Conservation (phyloP, 176 grass and related monocot species). For the Aegilops bicornis region DNA sequence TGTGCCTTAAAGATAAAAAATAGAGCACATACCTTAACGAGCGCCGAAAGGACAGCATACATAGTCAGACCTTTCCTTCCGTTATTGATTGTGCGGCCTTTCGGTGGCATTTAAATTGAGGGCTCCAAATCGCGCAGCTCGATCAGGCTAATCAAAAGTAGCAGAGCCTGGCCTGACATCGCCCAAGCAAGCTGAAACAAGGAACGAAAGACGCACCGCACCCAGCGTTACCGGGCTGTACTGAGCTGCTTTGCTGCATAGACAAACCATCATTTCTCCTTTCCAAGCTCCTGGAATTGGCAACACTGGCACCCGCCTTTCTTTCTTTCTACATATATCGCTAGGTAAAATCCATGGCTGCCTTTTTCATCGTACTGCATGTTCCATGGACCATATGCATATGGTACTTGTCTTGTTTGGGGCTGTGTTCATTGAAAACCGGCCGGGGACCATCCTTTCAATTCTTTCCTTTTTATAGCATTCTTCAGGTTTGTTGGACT, state of each 20-base stretch:
- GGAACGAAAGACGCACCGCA: neutral
- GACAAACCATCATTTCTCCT: neutral
- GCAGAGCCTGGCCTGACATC: conserved; percentile 13
- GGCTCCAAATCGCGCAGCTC: neutral
- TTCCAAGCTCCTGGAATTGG: neutral
- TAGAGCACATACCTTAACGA: neutral
- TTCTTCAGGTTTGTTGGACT: neutral
- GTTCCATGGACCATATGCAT: neutral
- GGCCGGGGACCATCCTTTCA: neutral
- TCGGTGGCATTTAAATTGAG: neutral
- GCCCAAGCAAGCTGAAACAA: neutral
- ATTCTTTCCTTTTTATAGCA: neutral
- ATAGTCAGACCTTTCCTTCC: neutral
- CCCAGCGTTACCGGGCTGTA: neutral
- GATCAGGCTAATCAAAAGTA: neutral
- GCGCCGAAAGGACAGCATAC: neutral
- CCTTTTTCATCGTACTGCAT: neutral
- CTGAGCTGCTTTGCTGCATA: neutral
- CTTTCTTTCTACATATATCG: conserved; percentile 10
- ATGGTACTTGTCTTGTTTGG: neutral
- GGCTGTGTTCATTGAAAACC: neutral
- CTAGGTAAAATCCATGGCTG: neutral
- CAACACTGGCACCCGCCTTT: neutral
- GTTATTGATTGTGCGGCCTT: neutral
- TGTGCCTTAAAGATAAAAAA: neutral